Base-by-base conservation (phyloP, 208 protist species). In the Strigomonas oncopelti region DNA sequence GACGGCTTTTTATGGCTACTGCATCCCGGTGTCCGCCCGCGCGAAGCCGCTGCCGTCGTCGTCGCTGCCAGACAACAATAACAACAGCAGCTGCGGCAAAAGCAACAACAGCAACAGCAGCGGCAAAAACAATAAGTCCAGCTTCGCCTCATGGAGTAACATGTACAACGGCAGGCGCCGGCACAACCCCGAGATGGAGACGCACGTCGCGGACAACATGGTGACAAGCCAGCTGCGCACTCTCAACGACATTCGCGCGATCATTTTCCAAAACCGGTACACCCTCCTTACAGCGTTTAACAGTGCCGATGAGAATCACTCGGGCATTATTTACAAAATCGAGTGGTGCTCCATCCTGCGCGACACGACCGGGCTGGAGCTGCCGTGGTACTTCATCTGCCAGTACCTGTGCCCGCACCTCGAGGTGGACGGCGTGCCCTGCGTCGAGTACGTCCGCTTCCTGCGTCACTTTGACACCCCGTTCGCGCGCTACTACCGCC, bases 361-460 rank as follows among this genome's bases (percentile, higher is more conserved):
- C 13, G 77, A 80, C 34, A 80, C 92, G 31, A 64, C 92, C 22
- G 75, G 80, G 24, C 57, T 94, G 7, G 85, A 94, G 59, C 67
- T 96, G 32, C 88, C 90, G 27, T 96, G 90, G 90, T 93, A 90
- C 65, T 93, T 85, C 74, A 73, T 96, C 22, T 85, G 81, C 61
- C 75, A 87, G 69, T 93, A 85, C 64, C 61, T 96, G 24, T 65
- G 69, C 4, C 78, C 80, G 24, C 72, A 75, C n/a, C 57, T 84
- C 16, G 74, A 81, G 45, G 67, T 87, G 27, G 74, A 86, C 63
- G 88, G 78, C 54, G 82, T 89, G 31, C 77, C 83, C 22, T 81
- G 71, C 24, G 80, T 96, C n/a, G 74, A 86, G 68, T 96, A 93
- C 66, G 82, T 83, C n/a, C 70, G 73, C 24, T 96, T 94, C 62